Percentiles rank a stretch among this genome's conserved stretches.
These are phyloP conservation scores for Gossypium rotundifolium DNA, from an alignment of 345 rosid genomes.

Conservation along the genomic window DNA sequence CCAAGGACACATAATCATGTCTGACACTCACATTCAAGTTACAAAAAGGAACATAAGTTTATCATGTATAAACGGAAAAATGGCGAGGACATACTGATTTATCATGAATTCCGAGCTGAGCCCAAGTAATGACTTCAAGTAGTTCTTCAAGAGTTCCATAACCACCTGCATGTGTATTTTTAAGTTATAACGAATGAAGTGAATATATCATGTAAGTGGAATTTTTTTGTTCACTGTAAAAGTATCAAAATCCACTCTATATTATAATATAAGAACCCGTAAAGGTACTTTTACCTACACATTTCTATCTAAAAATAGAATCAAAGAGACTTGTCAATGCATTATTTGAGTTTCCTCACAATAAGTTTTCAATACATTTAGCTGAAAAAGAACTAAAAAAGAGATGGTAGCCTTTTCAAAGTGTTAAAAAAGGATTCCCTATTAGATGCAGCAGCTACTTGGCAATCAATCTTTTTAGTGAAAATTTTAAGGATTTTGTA, in stretches of 20 bases:
- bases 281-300: no score
- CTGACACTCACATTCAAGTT: background rate
- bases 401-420: constrained; percentile 17
- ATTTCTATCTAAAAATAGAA: background rate
- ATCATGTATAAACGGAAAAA: background rate
- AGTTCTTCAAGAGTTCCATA: constrained; percentile 97
- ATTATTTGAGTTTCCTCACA: constrained; percentile 7
- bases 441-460: constrained; percentile 33
- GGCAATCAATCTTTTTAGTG: constrained; percentile 32
- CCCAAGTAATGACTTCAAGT: constrained; percentile 98
- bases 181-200: background rate
- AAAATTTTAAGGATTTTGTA: constrained; percentile 23
- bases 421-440: constrained; percentile 31
- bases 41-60: background rate
- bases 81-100: constrained; percentile 51
- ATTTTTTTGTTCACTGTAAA: no score
- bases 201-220: no score
- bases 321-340: constrained; percentile 24
- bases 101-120: constrained; percentile 96
- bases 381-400: constrained; percentile 3
- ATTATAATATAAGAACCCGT: no score
- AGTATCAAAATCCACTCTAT: no score
- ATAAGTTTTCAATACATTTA: background rate
- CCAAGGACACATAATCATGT: background rate
- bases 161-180: constrained; percentile 51